phyloP scores from a whole-genome alignment of 257 asterid genomes.

The Forsythia suspensa region DNA sequence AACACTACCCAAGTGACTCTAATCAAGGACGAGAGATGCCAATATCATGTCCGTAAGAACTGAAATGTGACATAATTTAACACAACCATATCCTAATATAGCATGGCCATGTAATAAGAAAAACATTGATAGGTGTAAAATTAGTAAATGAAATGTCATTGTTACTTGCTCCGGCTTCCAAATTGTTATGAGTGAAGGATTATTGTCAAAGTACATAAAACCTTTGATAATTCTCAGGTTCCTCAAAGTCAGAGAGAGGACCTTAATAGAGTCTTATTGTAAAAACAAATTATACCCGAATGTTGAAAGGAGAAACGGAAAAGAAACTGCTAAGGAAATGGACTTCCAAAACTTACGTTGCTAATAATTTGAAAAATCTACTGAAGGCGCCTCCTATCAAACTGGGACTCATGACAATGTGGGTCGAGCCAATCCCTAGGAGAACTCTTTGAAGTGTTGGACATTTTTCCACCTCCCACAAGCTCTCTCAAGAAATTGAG shows the following conservation, averaged over 20 bases:
- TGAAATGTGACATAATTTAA: too few species aligned
- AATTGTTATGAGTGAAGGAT: not conserved
- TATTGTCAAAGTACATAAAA: slow-evolving; percentile 23
- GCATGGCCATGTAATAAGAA: too few species aligned
- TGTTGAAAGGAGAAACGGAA: slow-evolving; percentile 3
- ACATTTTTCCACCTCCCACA: slow-evolving; percentile 60
- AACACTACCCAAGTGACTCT: too few species aligned
- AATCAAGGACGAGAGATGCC: too few species aligned
- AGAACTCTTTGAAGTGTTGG: slow-evolving; percentile 48
- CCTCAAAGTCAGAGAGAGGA: not conserved
- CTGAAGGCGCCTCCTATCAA: slow-evolving; percentile 52
- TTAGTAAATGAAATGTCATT: not conserved
- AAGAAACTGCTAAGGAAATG: not conserved
- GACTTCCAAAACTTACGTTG: slow-evolving; percentile 2
- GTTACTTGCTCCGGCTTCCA: not conserved
- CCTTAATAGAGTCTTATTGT: slow-evolving; percentile 22
- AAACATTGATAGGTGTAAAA: too few species aligned
- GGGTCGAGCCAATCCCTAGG: slow-evolving; percentile 89
- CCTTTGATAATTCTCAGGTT: not conserved
- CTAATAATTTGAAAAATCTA: slow-evolving; percentile 17
- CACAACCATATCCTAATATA: too few species aligned
- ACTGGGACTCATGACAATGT: slow-evolving; percentile 84
- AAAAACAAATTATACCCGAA: slow-evolving; percentile 5
- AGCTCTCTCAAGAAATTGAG: slow-evolving; percentile 83
- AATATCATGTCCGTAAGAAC: too few species aligned